These are phyloP conservation scores for Nigrospora sphaerica DNA, from an alignment of 2,329 filamentous ascomycete species.

Conservation along the genomic window DNA sequence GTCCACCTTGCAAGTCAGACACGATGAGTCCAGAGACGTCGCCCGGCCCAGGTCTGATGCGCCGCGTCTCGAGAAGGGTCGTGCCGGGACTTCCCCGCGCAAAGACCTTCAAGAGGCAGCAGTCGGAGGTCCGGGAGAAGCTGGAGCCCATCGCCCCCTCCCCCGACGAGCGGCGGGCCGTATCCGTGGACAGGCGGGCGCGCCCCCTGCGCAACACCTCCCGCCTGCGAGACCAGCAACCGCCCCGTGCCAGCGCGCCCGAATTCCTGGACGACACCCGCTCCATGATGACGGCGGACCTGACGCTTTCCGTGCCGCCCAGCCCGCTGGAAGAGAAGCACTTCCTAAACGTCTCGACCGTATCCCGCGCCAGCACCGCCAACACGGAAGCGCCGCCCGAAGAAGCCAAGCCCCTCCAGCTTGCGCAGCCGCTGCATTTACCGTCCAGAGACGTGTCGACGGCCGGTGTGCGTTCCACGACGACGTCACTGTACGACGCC, in stretches of 20 bases:
- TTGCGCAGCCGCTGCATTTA: slow-evolving; percentile 6
- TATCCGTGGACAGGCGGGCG: slow-evolving; percentile 53
- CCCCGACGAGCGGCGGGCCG: slow-evolving; percentile 61
- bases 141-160: slow-evolving; percentile 60
- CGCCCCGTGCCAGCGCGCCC: slow-evolving; percentile 42
- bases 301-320: slow-evolving; percentile 19
- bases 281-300: slow-evolving; percentile 15
- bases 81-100: slow-evolving; percentile 70
- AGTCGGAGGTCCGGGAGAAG: slow-evolving; percentile 71
- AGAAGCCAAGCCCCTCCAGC: background rate
- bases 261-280: slow-evolving; percentile 30
- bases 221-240: slow-evolving; percentile 19
- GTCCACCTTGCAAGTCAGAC: too few relatives aligned
- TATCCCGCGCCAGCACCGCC: slow-evolving; percentile 3
- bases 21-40: slow-evolving; percentile 6
- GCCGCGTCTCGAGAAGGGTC: slow-evolving; percentile 50
- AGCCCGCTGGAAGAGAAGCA: slow-evolving; percentile 25
- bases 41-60: slow-evolving; percentile 24
- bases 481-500: slow-evolving; percentile 50
- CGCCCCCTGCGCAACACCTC: slow-evolving; percentile 27
- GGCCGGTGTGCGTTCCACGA: slow-evolving; percentile 39
- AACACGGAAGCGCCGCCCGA: slow-evolving; percentile 9
- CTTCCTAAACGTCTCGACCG: slow-evolving; percentile 16
- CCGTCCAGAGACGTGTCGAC: slow-evolving; percentile 13
- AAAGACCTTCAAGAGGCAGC: slow-evolving; percentile 74